Base-by-base conservation (phyloP, 305 asterid genomes). In the Fraxinus xanthoxyloides region DNA sequence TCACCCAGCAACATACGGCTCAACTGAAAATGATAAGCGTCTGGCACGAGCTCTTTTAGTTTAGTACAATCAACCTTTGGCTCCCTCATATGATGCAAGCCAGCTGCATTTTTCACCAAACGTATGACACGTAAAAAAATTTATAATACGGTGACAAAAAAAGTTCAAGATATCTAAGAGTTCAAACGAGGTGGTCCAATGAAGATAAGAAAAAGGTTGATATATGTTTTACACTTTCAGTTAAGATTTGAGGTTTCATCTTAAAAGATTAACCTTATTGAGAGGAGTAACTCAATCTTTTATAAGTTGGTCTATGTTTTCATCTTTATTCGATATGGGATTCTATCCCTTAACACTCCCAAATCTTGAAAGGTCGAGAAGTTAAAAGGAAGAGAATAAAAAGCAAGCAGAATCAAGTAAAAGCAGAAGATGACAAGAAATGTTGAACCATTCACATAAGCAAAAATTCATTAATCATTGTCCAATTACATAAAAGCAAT, bases 341-440 rank as follows among this genome's bases (percentile, higher is more conserved):
- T n/a, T n/a, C n/a, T n/a, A n/a, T n/a, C n/a, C n/a, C n/a, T n/a
- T n/a, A n/a, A 73, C 82, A 15, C 51, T 84, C 32, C 65, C 84
- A 84, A 82, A 82, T 59, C 83, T 77, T 77, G 77, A 87, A 87
- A 85, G 87, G 87, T 43, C 84, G 70, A 87, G 86, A 87, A 79
- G 88, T 85, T 79, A 40, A 80, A 82, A 81, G 80, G 86, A 83
- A 56, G 89, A 84, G 88, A 86, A 83, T 83, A 76, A 87, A 51
- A 82, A 12, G 38, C 40, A 88, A 74, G 82, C 72, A 83, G 95
- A 87, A 90, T 90, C 89, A 80, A 82, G 83, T 67, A 80, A 72
- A 48, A 80, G 79, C 17, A 61, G 21, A 81, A 59, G 85, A 76
- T 77, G 72, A 56, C 73, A 36, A 86, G 69, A 79, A 73, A 61